phyloP scores from a whole-genome alignment of 2,329 filamentous ascomycete genomes.

The Fusarium vanettenii region DNA sequence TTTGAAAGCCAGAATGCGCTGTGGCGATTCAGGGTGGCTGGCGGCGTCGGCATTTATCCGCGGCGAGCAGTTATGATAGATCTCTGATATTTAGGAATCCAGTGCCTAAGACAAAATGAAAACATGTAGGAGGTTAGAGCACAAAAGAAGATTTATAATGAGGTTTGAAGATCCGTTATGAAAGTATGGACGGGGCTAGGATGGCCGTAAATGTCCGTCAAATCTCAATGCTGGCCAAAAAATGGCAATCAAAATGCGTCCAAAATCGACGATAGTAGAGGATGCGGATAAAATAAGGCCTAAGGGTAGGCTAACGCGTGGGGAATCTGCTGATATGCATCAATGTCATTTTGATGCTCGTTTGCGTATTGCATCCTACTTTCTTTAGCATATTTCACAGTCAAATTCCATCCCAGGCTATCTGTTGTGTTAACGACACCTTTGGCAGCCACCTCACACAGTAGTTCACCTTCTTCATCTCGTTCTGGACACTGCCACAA shows the following conservation, averaged over 20 bases:
- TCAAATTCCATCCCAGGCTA: background rate
- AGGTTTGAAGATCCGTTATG: background rate
- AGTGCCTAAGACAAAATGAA: background rate
- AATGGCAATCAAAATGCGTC: background rate
- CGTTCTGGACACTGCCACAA: too few relatives aligned
- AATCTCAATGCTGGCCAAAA: background rate
- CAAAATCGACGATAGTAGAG: background rate
- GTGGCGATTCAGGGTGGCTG: background rate
- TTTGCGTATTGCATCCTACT: too few relatives aligned
- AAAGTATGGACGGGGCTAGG: background rate
- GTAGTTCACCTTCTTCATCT: too few relatives aligned
- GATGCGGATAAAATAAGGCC: background rate
- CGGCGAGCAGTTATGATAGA: background rate
- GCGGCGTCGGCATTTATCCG: background rate
- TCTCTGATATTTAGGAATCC: background rate
- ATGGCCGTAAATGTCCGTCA: background rate
- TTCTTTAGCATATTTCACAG: background rate
- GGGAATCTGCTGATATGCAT: background rate
- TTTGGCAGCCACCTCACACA: too few relatives aligned
- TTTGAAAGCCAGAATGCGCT: background rate
- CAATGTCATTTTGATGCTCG: background rate
- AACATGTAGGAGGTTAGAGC: background rate
- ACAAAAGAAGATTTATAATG: background rate
- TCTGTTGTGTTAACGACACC: background rate
- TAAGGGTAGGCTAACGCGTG: background rate